Percentiles rank a stretch among this genome's conserved stretches.
These are phyloP conservation scores for Salix dunnii DNA, from an alignment of 345 rosid genomes.

Conservation along the genomic window DNA sequence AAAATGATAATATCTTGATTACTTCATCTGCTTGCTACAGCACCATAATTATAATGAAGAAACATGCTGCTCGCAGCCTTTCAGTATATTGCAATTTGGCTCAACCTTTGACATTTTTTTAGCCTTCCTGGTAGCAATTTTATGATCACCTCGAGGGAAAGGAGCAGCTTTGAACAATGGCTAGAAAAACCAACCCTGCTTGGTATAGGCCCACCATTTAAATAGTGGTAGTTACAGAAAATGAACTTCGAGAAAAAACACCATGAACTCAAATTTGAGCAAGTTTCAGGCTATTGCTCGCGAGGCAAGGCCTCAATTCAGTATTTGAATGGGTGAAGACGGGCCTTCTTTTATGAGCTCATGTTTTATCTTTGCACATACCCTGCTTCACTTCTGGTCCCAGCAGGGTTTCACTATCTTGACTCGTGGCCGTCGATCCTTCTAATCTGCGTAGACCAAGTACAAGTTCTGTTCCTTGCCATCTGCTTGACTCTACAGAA, in stretches of 20 bases:
- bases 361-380: not conserved
- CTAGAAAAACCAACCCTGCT: not conserved
- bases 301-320: not conserved
- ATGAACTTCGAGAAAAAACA: not conserved
- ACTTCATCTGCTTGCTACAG: not conserved
- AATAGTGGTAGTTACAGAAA: not conserved
- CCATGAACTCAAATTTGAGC: not conserved
- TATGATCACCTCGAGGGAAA: not conserved
- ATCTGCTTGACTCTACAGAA: not conserved
- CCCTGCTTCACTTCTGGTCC: not conserved
- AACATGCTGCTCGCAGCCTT: not conserved
- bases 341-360: not conserved
- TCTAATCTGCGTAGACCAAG: not conserved
- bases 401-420: not conserved
- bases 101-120: not conserved
- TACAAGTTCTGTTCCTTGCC: not conserved
- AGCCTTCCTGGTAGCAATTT: not conserved
- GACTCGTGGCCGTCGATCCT: not conserved
- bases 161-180: not conserved
- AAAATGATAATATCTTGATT: not conserved
- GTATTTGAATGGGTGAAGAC: too few species aligned
- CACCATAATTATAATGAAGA: not conserved
- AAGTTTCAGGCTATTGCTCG: not conserved
- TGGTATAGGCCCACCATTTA: not conserved
- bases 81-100: not conserved